A percentile compares a stretch with the other conserved stretches of the same genome.
These are phyloP conservation scores for Suillus clintonianus DNA, from an alignment of 768 basidiomycete genomes.

Conservation along the genomic window DNA sequence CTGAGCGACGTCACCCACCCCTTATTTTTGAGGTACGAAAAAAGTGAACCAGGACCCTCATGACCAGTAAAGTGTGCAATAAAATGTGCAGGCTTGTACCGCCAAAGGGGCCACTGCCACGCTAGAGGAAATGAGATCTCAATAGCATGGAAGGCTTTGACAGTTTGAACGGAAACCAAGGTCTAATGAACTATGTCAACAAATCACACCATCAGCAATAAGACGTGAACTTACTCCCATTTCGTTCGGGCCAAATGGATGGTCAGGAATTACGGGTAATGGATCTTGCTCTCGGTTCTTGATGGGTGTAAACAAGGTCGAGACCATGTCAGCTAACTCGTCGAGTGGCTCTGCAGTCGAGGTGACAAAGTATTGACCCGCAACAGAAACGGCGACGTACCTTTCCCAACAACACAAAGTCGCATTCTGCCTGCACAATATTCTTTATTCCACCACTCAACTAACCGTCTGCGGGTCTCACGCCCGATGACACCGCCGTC, in stretches of 20 bases:
- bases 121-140: conserved; percentile 82
- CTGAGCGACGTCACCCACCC: conserved; percentile 83
- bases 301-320: conserved; percentile 71
- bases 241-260: conserved; percentile 73
- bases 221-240: conserved; percentile 58
- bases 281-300: conserved; percentile 60
- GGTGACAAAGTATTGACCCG: conserved; percentile 2
- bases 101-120: conserved; percentile 73
- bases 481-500: conserved; percentile 79
- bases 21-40: conserved; percentile 86
- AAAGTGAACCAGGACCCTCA: conserved; percentile 89
- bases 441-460: conserved; percentile 84
- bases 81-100: conserved; percentile 75
- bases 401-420: conserved; percentile 77
- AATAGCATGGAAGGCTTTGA: conserved; percentile 83
- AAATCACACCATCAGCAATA: conserved; percentile 5
- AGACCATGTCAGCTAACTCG: conserved; percentile 62
- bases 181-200: conserved; percentile 47
- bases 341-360: conserved; percentile 67
- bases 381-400: conserved; percentile 34
- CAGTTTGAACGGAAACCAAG: conserved; percentile 82
- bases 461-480: conserved; percentile 73
- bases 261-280: conserved; percentile 66
- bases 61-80: conserved; percentile 86
- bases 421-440: conserved; percentile 86